A percentile compares a stretch with the other conserved stretches of the same genome.
Evolutionary conservation across 2,329 filamentous ascomycete species (phyloP).

Genomic region (Ploettnerulaceae sp.): DNA sequence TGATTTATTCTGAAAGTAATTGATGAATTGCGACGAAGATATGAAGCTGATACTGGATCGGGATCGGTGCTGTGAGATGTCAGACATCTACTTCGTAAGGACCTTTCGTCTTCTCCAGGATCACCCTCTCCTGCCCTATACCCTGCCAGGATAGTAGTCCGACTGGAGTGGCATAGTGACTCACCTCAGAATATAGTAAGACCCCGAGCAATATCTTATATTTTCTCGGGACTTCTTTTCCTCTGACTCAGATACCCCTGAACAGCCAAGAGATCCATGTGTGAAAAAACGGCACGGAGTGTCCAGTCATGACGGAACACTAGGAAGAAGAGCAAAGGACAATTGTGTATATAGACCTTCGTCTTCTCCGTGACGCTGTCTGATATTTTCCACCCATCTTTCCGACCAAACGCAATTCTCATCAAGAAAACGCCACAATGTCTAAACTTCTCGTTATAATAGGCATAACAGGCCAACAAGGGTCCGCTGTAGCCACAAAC

Average conservation of each 20-base stretch:
- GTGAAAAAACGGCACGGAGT: not conserved
- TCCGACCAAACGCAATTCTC: not conserved
- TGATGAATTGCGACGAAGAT: too few species aligned
- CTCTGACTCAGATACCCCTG: not conserved
- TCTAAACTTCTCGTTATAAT: conserved; percentile 35
- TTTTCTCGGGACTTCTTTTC: not conserved
- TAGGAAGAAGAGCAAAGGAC: not conserved
- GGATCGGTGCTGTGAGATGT: too few species aligned
- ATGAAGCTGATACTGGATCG: too few species aligned
- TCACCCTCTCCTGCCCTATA: too few species aligned
- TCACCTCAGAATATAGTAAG: too few species aligned
- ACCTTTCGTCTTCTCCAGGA: too few species aligned
- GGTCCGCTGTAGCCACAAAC: conserved; percentile 20
- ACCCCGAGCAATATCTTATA: too few species aligned
- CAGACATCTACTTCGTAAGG: too few species aligned
- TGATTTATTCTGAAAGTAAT: too few species aligned
- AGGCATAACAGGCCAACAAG: conserved; percentile 35
- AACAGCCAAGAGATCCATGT: not conserved
- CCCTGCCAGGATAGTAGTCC: too few species aligned
- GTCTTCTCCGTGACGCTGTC: not conserved
- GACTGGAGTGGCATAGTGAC: too few species aligned
- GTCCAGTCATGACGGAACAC: not conserved
- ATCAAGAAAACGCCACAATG: conserved; percentile 4
- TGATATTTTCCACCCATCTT: not conserved
- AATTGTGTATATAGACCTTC: not conserved